Percentiles rank a stretch among this genome's conserved stretches.
Conservation (phyloP, 176 grass and related monocot genomes). For the Aechmea fasciata region DNA sequence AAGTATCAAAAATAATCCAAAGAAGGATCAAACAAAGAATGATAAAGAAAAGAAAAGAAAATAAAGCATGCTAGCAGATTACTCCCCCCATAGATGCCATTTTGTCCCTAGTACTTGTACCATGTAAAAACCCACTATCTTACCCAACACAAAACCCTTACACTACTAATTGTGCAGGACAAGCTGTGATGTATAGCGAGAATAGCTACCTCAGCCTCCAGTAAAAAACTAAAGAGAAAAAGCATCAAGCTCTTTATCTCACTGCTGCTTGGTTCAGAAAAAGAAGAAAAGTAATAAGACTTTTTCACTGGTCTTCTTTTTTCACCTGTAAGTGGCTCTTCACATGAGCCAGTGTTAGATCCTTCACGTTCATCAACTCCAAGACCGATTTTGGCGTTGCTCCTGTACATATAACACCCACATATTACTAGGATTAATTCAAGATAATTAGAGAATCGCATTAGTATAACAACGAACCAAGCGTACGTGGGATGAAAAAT, state of each 20-base stretch:
- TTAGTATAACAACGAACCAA: not conserved
- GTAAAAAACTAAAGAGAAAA: not conserved
- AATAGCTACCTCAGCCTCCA: too few species aligned
- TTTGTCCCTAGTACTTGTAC: not conserved
- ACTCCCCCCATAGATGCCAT: not conserved
- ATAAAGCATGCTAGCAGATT: not conserved
- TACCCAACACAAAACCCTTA: not conserved
- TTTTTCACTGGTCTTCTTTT: slow-evolving; percentile 11
- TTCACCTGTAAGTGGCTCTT: slow-evolving; percentile 95
- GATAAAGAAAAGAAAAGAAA: not conserved
- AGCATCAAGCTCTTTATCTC: not conserved
- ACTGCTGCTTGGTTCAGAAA: not conserved
- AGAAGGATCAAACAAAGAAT: slow-evolving; percentile 16
- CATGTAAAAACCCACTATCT: not conserved
- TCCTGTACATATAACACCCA: slow-evolving; percentile 35
- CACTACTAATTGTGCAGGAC: not conserved
- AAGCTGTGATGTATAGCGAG: too few species aligned
- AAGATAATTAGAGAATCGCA: too few species aligned
- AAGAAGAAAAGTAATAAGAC: slow-evolving; percentile 5
- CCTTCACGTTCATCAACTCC: slow-evolving; percentile 98
- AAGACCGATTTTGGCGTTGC: slow-evolving; percentile 93
- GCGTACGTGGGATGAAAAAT: not conserved
- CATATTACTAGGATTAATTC: not conserved
- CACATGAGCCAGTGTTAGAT: slow-evolving; percentile 96
- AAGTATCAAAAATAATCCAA: slow-evolving; percentile 7